These are phyloP conservation scores for Bryoglossum gracile DNA, from an alignment of 495 filamentous ascomycete species.

Conservation along the genomic window DNA sequence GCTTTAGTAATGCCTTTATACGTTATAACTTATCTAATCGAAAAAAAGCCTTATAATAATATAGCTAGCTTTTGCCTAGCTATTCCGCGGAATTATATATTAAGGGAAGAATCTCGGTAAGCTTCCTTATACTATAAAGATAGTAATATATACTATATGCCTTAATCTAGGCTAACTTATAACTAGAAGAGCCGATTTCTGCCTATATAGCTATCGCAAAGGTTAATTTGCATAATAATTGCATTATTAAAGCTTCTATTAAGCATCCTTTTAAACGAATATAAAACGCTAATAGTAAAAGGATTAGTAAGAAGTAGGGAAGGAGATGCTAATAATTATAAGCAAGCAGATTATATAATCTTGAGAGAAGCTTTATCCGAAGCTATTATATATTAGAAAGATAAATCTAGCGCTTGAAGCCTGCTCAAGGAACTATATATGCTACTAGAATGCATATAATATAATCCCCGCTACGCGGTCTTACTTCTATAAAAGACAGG, in stretches of 20 bases:
- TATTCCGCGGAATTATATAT: not conserved
- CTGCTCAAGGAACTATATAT: not conserved
- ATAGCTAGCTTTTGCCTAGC: not conserved
- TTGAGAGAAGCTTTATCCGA: not conserved
- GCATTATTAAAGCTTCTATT: too few relatives aligned
- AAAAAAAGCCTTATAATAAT: not conserved
- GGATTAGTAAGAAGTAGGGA: not conserved
- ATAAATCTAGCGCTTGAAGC: not conserved
- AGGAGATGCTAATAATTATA: not conserved
- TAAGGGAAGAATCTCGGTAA: not conserved
- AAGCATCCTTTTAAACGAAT: too few relatives aligned
- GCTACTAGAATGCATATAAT: not conserved
- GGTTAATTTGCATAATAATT: too few relatives aligned
- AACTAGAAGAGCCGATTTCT: not conserved
- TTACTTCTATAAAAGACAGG: conserved; percentile 14
- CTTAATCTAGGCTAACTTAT: not conserved
- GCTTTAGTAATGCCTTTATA: not conserved
- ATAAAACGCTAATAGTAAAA: not conserved
- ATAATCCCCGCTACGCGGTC: conserved; percentile 3
- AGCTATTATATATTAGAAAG: not conserved
- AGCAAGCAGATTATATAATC: not conserved
- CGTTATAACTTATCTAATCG: not conserved
- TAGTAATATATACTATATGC: too few relatives aligned
- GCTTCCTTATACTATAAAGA: too few relatives aligned
- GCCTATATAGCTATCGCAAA: not conserved